Evolutionary conservation across 1,139 yeast genomes (phyloP), one percentile per base, ranked within the genome.

Genomic region (Geotrichum bryndzae): DNA sequence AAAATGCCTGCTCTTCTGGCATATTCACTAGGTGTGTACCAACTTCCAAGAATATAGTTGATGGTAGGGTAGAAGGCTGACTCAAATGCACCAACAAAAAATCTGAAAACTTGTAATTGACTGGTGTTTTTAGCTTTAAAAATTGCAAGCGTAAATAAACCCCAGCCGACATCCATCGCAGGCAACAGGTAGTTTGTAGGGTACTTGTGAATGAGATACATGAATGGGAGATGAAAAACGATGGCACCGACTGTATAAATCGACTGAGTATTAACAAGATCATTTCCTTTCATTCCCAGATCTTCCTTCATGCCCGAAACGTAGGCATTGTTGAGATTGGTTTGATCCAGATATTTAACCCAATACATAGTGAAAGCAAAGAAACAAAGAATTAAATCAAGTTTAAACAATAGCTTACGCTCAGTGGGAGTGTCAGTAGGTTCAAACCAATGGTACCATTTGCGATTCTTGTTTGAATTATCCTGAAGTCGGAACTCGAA

Each of bases 281-380:
- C 88, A 66, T 84, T 85, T n/a, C 89, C 89, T 65, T 78, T 73
- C 83, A 88, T 82, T 33, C 79, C 76, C 54, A 87, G 75, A 57
- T 80, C 84, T 67, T 84, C 84, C 65, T 82, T 76, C 80, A 87
- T 78, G 11, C 87, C 86, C 22, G 87, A 82, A 55, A 86, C 85
- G 70, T 87, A 87, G n/a, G 91, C 90, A 69, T 84, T 85, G 61
- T 83, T 82, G 59, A 84, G 48, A 55, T 72, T 72, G 56, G 84
- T 78, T 63, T 82, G 82, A 71, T 87, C 92, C 59, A 87, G 76
- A 62, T 84, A 84, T 69, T 87, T 87, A 58, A 85, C 86, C 88
- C 90, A 87, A 72, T 85, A 86, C 25, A 86, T 83, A 74, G 84
- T 74, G 67, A 86, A 77, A 46, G 87, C 80, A 70, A 84, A 87